Evolutionary conservation across 306 rosid genomes (phyloP), one percentile per base, ranked within the genome.

Genomic region (Cicer judaicum): DNA sequence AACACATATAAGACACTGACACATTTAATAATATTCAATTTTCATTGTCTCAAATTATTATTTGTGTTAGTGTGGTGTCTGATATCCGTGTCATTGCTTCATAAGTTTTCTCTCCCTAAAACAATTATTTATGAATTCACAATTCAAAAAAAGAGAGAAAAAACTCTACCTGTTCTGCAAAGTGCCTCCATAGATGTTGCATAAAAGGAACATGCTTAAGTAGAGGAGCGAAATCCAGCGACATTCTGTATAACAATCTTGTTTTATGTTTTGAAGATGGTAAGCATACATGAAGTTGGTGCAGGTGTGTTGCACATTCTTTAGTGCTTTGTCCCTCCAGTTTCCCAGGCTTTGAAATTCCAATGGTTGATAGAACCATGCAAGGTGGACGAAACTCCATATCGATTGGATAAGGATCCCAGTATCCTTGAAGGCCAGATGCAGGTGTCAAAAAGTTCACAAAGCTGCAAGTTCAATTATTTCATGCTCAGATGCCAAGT

Each of bases 341-440:
- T 79, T 89, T 89, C 18, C 98, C 98, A 2, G 98, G 98, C 71
- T 93, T 91, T 54, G 98, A 93, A 75, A 93, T 93, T 76, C 98
- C 98, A 13, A 93, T 91, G 64, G 98, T 93, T 13, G 98, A 93
- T 34, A 91, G 87, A 3, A 93, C 98, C 92, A 91, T 89, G 85
- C 98, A 93, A 73, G 98, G 97, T 3, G 98, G 98, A 54, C 86
- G 89, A 70, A 93, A 93, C 84, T 93, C 98, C 97, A 93, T 93
- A 69, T 93, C 98, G 13, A 93, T 93, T 0, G 98, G 98, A 77
- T 93, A 93, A 2, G 98, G 98, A 55, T 93, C 98, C 98, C 98
- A 91, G 61, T 93, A 91, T 62, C 98, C 98, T 88, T 89, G 93
- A 68, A 93, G 87, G 14, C 92, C 93, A 48, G 97, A 89, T 42